These are phyloP conservation scores for Pseudonectria foliicola DNA, from an alignment of 2,329 filamentous ascomycete species.

Conservation along the genomic window DNA sequence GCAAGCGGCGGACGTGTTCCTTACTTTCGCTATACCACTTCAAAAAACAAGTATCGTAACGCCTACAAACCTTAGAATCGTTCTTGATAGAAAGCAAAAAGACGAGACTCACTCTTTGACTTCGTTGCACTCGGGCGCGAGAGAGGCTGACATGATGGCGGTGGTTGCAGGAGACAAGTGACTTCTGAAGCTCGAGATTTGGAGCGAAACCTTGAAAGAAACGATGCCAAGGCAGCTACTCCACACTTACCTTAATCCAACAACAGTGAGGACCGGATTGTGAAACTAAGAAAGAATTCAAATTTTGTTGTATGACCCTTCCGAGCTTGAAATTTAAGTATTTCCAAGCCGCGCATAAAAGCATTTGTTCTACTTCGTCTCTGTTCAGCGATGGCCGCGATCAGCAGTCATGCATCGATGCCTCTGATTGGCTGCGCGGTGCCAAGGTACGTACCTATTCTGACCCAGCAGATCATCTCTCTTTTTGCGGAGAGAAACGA, in stretches of 20 bases:
- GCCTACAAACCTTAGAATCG: constrained; percentile 42
- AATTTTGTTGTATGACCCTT: no score
- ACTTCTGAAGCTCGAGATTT: constrained; percentile 14
- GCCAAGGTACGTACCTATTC: no score
- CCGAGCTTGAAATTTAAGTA: no score
- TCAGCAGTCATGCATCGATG: no score
- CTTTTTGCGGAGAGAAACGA: no score
- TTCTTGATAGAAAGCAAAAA: neutral
- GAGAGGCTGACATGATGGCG: constrained; percentile 75
- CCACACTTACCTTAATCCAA: constrained; percentile 10
- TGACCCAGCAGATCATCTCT: no score
- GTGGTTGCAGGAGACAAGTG: constrained; percentile 9
- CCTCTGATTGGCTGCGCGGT: no score
- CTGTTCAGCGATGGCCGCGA: no score
- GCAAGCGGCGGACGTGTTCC: constrained; percentile 25
- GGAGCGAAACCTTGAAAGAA: constrained; percentile 6
- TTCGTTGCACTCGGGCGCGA: constrained; percentile 91
- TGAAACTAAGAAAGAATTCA: neutral
- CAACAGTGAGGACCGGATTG: neutral
- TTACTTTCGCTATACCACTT: constrained; percentile 99
- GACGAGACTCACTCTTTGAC: constrained; percentile 71
- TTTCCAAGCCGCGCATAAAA: no score
- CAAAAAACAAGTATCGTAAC: constrained; percentile 93
- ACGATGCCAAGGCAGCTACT: constrained; percentile 10
- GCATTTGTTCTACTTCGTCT: no score